Evolutionary conservation across 2,329 filamentous ascomycete genomes (phyloP), one percentile per base, ranked within the genome.

Genomic region (Sphaceloma murrayae): DNA sequence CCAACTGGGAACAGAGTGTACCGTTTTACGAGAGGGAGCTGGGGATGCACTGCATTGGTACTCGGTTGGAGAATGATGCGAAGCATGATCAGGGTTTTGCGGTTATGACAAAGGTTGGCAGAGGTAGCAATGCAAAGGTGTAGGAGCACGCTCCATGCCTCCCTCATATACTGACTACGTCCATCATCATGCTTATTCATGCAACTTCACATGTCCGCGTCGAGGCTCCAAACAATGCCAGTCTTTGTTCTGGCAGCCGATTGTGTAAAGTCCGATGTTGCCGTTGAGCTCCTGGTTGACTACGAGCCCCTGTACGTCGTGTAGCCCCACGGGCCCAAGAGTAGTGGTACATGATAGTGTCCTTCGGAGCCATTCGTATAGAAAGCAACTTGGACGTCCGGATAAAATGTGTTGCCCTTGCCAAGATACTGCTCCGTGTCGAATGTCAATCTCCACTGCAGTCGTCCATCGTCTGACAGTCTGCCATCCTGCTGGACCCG

Each of bases 281-380:
- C 24, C 7, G 24, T 11, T 27, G 24, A 7, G 24, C 6, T 27
- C 24, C 7, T 7, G 7, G 24, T 27, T 27, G 24, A 10, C 67
- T 66, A 86, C 60, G 80, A 85, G 11, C 85, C 85, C 36, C 85
- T 69, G 63, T 91, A 91, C 7, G 84, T 89, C 30, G 81, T 83
- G 65, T 86, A 91, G 59, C 80, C 82, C 65, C 80, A 88, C 21
- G 84, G 84, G 51, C 80, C 78, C 64, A 89, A 61, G 60, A 91
- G 58, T 57, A 91, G 62, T 33, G 85, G 85, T 2, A 91, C 82
- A 66, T 91, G 85, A 58, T 84, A 89, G 57, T 82, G 77, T 69
- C 84, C 77, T 16, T 60, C 57, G 48, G 58, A 60, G 49, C 51
- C 54, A 52, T 54, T 63, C 47, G 61, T 62, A 51, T 68, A 66